Percentiles rank a stretch among this genome's conserved stretches.
These are phyloP conservation scores for Thyridium curvatum DNA, from an alignment of 2,329 filamentous ascomycete species.

Conservation along the genomic window DNA sequence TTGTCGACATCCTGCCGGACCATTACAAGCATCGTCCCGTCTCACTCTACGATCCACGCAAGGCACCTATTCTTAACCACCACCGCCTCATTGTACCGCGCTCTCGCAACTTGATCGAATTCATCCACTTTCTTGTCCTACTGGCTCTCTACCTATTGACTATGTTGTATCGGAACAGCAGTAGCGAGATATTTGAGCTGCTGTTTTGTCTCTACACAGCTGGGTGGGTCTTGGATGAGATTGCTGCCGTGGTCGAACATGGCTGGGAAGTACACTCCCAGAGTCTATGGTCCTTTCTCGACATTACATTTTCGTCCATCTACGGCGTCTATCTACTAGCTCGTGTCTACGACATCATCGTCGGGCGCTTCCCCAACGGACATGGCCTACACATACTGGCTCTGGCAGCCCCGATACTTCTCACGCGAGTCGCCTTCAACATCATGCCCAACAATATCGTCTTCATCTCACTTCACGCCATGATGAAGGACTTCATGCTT, in stretches of 20 bases:
- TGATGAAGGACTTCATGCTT: conserved; percentile 68
- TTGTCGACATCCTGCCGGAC: conserved; percentile 79
- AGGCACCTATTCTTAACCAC: conserved; percentile 73
- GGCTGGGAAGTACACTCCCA: conserved; percentile 64
- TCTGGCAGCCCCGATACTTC: conserved; percentile 60
- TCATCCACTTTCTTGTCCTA: conserved; percentile 65
- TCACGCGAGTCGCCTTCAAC: conserved; percentile 67
- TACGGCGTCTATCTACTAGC: conserved; percentile 56
- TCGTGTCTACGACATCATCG: conserved; percentile 49
- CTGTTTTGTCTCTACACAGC: conserved; percentile 67
- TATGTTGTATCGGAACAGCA: conserved; percentile 63
- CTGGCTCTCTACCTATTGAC: conserved; percentile 63
- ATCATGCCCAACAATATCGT: conserved; percentile 70
- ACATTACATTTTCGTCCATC: conserved; percentile 61
- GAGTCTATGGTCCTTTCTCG: conserved; percentile 69
- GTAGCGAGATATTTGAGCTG: conserved; percentile 49
- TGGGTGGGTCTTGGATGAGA: conserved; percentile 69
- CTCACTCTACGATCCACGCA: conserved; percentile 70
- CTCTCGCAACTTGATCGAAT: conserved; percentile 69
- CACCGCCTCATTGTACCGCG: conserved; percentile 79
- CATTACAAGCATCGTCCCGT: conserved; percentile 82
- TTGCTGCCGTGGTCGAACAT: conserved; percentile 61
- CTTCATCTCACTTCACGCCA: conserved; percentile 65
- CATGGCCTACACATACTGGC: conserved; percentile 60
- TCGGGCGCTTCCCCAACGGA: conserved; percentile 28